Evolutionary conservation across 176 grass and related monocot genomes (phyloP).

Genomic region (Paspalum notatum): DNA sequence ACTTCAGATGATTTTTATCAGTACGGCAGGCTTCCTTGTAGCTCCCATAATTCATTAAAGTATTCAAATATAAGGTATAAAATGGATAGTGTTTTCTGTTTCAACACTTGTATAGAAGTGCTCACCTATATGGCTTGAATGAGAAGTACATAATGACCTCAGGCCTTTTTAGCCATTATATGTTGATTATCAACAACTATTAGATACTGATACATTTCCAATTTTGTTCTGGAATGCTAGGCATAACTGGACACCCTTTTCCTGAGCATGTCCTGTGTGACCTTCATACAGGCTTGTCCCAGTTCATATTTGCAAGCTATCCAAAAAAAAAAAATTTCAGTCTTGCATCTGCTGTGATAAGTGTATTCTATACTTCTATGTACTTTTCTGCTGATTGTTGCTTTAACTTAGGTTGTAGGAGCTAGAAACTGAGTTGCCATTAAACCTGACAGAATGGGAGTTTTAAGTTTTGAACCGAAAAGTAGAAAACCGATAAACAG

Average conservation of each 20-base stretch:
- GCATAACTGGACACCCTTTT: constrained; percentile 4
- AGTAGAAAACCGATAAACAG: neutral
- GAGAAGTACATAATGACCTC: neutral
- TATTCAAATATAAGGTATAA: constrained; percentile 4
- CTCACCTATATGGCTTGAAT: neutral
- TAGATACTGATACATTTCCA: neutral
- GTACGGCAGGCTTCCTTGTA: constrained; percentile 1
- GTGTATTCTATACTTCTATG: constrained; percentile 2
- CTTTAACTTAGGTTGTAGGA: constrained; percentile 11
- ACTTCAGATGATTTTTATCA: constrained; percentile 29
- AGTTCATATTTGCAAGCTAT: constrained; percentile 3
- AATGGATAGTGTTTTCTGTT: neutral
- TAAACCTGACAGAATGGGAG: neutral
- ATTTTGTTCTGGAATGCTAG: neutral
- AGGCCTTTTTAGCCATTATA: neutral
- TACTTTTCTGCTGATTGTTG: neutral
- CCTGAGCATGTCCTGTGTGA: neutral
- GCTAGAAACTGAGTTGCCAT: neutral
- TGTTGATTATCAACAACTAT: neutral
- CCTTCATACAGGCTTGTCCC: neutral
- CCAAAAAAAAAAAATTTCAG: neutral
- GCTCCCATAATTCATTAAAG: neutral
- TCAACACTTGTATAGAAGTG: neutral
- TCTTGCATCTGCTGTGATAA: constrained; percentile 31
- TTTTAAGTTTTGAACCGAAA: neutral